Conservation (phyloP, 495 filamentous ascomycete species). For the Hyaloscypha hepaticicola region DNA sequence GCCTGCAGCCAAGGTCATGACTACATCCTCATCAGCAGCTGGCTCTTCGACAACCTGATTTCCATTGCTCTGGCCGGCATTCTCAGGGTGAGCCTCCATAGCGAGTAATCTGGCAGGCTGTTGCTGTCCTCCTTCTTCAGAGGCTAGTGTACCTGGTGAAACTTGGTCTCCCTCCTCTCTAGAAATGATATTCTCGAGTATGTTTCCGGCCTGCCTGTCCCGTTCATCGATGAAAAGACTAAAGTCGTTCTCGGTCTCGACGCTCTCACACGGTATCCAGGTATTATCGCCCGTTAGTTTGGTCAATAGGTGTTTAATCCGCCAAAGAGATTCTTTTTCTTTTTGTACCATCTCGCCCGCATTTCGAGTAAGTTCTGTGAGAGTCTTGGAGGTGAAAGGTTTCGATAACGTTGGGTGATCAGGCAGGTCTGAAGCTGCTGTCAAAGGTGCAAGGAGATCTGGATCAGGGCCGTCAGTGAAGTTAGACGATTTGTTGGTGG, state of each 20-base stretch:
- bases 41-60: slow-evolving; percentile 7
- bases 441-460: slow-evolving; percentile 88
- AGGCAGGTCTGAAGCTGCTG: slow-evolving; percentile 80
- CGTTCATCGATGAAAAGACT: slow-evolving; percentile 42
- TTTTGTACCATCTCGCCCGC: slow-evolving; percentile 67
- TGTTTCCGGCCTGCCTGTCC: slow-evolving; percentile 12
- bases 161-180: slow-evolving; percentile 29
- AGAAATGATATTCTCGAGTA: slow-evolving; percentile 8
- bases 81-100: neutral
- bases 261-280: slow-evolving; percentile 71
- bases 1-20: neutral
- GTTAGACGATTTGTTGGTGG: neutral
- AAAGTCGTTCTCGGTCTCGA: slow-evolving; percentile 56
- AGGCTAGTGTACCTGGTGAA: slow-evolving; percentile 27
- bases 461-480: slow-evolving; percentile 23
- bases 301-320: slow-evolving; percentile 73
- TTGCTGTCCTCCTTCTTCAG: slow-evolving; percentile 23
- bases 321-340: slow-evolving; percentile 73
- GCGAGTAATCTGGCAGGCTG: slow-evolving; percentile 2
- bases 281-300: slow-evolving; percentile 75
- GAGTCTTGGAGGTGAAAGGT: slow-evolving; percentile 75
- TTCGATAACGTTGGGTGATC: slow-evolving; percentile 79
- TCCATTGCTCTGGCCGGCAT: neutral
- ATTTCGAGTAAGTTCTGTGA: slow-evolving; percentile 76
- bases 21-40: slow-evolving; percentile 7